These are phyloP conservation scores for Triticum monococcum DNA, from an alignment of 176 grass and related monocot species.

Conservation along the genomic window DNA sequence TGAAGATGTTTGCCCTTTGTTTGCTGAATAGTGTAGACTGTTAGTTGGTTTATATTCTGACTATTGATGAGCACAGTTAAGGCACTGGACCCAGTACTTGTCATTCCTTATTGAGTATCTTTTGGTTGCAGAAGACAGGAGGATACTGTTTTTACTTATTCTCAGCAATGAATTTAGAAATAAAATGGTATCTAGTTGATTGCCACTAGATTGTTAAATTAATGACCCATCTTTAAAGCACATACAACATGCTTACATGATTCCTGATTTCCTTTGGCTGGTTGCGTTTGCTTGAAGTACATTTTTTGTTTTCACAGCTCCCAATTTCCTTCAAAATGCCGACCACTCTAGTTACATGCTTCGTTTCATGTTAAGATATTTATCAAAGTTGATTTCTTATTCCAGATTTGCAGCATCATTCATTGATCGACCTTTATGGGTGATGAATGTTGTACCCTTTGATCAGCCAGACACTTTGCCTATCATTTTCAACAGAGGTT, in stretches of 20 bases:
- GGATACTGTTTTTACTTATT: slow-evolving; percentile 10
- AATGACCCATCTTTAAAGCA: slow-evolving; percentile 13
- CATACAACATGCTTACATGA: background rate
- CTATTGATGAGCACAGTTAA: slow-evolving; percentile 20
- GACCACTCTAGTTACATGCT: background rate
- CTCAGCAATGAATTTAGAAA: background rate
- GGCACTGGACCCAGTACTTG: background rate
- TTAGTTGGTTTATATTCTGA: background rate
- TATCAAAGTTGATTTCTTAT: slow-evolving; percentile 26
- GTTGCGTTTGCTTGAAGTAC: background rate
- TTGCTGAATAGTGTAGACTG: background rate
- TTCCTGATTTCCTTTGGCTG: slow-evolving; percentile 8
- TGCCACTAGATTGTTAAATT: slow-evolving; percentile 11
- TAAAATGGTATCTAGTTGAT: background rate
- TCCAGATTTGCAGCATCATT: slow-evolving; percentile 82
- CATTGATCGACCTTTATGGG: slow-evolving; percentile 72
- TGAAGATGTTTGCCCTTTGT: slow-evolving; percentile 1
- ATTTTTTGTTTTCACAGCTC: background rate
- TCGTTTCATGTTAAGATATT: slow-evolving; percentile 16
- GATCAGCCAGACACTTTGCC: slow-evolving; percentile 63
- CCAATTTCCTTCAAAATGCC: slow-evolving; percentile 1
- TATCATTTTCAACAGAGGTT: slow-evolving; percentile 83
- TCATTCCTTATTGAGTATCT: background rate
- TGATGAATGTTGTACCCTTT: slow-evolving; percentile 85
- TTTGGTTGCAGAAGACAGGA: slow-evolving; percentile 10